These are phyloP conservation scores for Penicillium sp. DNA, from an alignment of 2,329 filamentous ascomycete genomes.

Conservation along the genomic window DNA sequence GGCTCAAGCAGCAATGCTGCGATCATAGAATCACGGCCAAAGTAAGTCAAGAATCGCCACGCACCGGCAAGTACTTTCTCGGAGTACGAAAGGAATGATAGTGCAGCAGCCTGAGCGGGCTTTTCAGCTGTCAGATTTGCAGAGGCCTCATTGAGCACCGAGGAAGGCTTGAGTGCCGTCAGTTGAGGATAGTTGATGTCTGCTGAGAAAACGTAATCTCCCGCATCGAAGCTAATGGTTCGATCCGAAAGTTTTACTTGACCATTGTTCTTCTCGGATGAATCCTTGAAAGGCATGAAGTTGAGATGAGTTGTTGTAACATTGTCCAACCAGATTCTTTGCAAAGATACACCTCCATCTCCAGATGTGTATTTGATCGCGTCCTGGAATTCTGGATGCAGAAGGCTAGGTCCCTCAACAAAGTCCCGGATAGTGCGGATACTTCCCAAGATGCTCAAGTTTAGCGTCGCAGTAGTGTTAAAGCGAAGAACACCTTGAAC, in stretches of 20 bases:
- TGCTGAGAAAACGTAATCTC: slow-evolving; percentile 60
- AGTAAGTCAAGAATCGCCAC: slow-evolving; percentile 68
- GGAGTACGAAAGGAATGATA: slow-evolving; percentile 65
- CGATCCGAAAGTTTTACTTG: slow-evolving; percentile 44
- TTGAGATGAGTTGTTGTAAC: slow-evolving; percentile 57
- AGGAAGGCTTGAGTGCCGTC: slow-evolving; percentile 51
- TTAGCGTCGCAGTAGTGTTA: slow-evolving; percentile 59
- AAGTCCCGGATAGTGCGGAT: slow-evolving; percentile 65
- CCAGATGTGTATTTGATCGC: slow-evolving; percentile 48
- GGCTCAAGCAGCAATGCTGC: slow-evolving; percentile 59
- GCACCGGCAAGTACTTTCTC: slow-evolving; percentile 65
- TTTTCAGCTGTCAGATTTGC: slow-evolving; percentile 49
- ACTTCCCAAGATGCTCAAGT: slow-evolving; percentile 61
- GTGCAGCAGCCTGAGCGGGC: slow-evolving; percentile 51
- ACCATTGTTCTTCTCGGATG: slow-evolving; percentile 18
- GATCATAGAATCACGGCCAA: slow-evolving; percentile 67
- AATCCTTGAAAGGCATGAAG: slow-evolving; percentile 41
- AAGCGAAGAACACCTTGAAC: slow-evolving; percentile 57
- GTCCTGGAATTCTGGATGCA: slow-evolving; percentile 57
- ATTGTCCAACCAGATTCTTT: slow-evolving; percentile 63
- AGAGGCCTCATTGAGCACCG: slow-evolving; percentile 55
- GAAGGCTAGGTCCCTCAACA: slow-evolving; percentile 57
- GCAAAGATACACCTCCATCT: slow-evolving; percentile 49
- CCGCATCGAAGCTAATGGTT: slow-evolving; percentile 52
- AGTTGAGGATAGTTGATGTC: slow-evolving; percentile 65